phyloP scores from a whole-genome alignment of 257 asterid genomes.

The Coffea eugenioides region DNA sequence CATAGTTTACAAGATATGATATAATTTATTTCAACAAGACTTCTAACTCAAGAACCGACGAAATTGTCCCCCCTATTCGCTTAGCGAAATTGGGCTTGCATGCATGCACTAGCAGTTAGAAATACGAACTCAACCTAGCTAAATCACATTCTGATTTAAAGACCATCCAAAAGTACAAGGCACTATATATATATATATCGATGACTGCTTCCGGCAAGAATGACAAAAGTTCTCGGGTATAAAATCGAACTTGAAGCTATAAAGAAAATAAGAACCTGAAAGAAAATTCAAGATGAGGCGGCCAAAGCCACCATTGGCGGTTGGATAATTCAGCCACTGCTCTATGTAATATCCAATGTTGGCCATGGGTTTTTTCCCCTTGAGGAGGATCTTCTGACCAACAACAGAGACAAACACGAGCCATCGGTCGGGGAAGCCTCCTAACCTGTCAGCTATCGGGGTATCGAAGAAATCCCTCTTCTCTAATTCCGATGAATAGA shows the following conservation, averaged over 20 bases:
- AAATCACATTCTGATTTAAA: too few relatives aligned
- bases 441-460: slow-evolving; percentile 10
- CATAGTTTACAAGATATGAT: too few relatives aligned
- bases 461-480: slow-evolving; percentile 32
- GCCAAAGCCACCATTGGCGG: slow-evolving; percentile 50
- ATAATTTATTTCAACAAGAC: too few relatives aligned
- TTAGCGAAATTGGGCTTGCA: neutral
- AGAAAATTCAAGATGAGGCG: slow-evolving; percentile 40
- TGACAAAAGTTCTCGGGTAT: too few relatives aligned
- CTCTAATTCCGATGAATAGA: slow-evolving; percentile 38
- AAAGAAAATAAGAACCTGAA: slow-evolving; percentile 30
- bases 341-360: slow-evolving; percentile 40
- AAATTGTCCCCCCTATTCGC: too few relatives aligned
- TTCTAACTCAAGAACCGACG: too few relatives aligned
- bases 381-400: slow-evolving; percentile 37
- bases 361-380: slow-evolving; percentile 44
- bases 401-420: slow-evolving; percentile 51
- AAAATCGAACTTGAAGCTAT: neutral
- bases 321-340: slow-evolving; percentile 41
- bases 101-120: neutral
- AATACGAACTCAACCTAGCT: too few relatives aligned
- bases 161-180: too few relatives aligned
- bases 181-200: too few relatives aligned
- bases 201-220: neutral
- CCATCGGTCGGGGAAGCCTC: slow-evolving; percentile 47